phyloP scores from a whole-genome alignment of 257 asterid species.

The Salvia splendens region DNA sequence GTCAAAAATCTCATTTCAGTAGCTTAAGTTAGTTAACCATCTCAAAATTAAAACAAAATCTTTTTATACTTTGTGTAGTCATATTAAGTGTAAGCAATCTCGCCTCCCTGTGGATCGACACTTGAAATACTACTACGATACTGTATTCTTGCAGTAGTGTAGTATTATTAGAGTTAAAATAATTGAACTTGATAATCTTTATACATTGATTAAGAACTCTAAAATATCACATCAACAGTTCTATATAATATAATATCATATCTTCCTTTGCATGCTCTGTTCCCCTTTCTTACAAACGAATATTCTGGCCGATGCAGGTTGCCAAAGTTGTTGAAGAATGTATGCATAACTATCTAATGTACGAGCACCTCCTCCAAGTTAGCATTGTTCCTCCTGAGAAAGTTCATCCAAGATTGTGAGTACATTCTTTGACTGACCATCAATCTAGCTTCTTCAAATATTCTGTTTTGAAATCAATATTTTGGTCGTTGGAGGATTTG shows the following conservation, averaged over 20 bases:
- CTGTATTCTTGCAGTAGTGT: too few relatives aligned
- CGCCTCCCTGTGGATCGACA: too few relatives aligned
- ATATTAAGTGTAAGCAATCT: too few relatives aligned
- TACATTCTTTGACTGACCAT: constrained; percentile 20
- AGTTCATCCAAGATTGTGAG: constrained; percentile 84
- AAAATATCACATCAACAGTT: too few relatives aligned
- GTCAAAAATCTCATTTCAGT: too few relatives aligned
- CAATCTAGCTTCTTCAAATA: background rate
- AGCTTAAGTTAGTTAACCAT: too few relatives aligned
- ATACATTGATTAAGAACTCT: too few relatives aligned
- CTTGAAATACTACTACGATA: too few relatives aligned
- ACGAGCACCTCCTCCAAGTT: constrained; percentile 86
- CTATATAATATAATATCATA: constrained; percentile 16
- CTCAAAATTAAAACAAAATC: too few relatives aligned
- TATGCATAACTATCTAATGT: constrained; percentile 88
- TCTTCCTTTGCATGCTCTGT: background rate
- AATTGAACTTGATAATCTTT: too few relatives aligned
- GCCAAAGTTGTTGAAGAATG: constrained; percentile 85
- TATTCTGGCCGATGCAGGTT: constrained; percentile 53
- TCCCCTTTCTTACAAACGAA: background rate
- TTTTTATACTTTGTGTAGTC: too few relatives aligned
- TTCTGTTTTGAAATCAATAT: background rate
- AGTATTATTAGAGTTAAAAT: too few relatives aligned
- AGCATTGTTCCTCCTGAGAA: constrained; percentile 64
- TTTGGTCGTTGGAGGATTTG: background rate